Evolutionary conservation across 2,329 filamentous ascomycete species (phyloP).

Genomic region (Penicillium rolfsii): DNA sequence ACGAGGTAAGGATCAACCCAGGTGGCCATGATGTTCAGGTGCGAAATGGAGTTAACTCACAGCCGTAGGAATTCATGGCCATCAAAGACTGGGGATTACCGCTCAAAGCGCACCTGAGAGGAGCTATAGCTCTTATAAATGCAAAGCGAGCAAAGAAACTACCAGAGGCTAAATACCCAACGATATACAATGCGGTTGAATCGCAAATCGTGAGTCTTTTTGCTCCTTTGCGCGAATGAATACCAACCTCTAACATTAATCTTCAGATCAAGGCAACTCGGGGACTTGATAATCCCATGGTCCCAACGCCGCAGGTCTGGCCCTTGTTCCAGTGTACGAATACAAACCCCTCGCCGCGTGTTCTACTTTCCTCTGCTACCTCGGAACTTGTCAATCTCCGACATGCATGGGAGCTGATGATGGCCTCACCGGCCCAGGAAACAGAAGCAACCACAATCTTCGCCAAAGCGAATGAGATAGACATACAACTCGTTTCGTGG

Average conservation of each 20-base stretch:
- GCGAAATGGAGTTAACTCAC: not conserved
- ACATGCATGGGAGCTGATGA: slow-evolving; percentile 26
- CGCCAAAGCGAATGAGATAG: slow-evolving; percentile 26
- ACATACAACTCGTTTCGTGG: slow-evolving; percentile 31
- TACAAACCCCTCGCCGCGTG: slow-evolving; percentile 18
- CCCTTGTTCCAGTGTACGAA: slow-evolving; percentile 23
- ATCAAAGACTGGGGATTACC: slow-evolving; percentile 29
- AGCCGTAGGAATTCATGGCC: slow-evolving; percentile 32
- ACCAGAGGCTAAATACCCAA: slow-evolving; percentile 18
- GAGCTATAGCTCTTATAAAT: slow-evolving; percentile 36
- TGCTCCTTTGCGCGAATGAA: not conserved
- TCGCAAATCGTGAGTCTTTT: slow-evolving; percentile 30
- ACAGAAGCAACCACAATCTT: slow-evolving; percentile 20
- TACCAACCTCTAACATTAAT: not conserved
- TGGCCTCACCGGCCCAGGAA: slow-evolving; percentile 1
- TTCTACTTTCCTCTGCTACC: slow-evolving; percentile 27
- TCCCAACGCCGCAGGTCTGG: slow-evolving; percentile 31
- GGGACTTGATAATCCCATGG: slow-evolving; percentile 22
- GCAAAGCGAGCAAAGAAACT: slow-evolving; percentile 21
- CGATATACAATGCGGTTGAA: slow-evolving; percentile 30
- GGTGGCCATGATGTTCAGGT: not conserved
- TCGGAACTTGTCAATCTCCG: slow-evolving; percentile 32
- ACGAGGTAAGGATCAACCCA: slow-evolving; percentile 27
- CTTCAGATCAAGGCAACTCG: slow-evolving; percentile 31
- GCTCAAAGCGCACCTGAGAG: slow-evolving; percentile 32